A percentile compares a stretch with the other conserved stretches of the same genome.
Evolutionary conservation across 768 basidiomycete species (phyloP).

Genomic region (Rhizopogon vesiculosus): DNA sequence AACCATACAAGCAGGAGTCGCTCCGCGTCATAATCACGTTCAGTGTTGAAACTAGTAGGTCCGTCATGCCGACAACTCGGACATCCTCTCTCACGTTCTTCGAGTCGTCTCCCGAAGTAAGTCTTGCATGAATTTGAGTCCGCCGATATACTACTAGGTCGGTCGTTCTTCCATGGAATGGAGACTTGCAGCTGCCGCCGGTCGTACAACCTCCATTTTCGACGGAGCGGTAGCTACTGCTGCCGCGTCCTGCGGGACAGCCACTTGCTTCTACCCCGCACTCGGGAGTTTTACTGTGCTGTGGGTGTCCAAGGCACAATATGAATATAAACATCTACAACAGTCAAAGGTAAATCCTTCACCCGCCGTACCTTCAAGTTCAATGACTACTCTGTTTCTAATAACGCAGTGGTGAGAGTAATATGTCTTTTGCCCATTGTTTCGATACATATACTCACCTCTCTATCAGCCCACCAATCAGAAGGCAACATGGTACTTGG

Average conservation of each 20-base stretch:
- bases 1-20: not conserved
- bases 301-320: not conserved
- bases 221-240: too few species aligned
- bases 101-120: too few species aligned
- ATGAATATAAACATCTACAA: too few species aligned
- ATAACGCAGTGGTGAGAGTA: slow-evolving; percentile 1
- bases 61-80: too few species aligned
- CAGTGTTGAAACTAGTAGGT: too few species aligned
- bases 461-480: slow-evolving; percentile 43
- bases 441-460: slow-evolving; percentile 39
- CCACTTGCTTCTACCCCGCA: not conserved
- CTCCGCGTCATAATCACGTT: too few species aligned
- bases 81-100: too few species aligned
- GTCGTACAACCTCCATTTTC: too few species aligned
- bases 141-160: too few species aligned
- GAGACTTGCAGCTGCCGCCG: too few species aligned
- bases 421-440: not conserved
- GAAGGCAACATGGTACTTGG: slow-evolving; percentile 81
- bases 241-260: not conserved
- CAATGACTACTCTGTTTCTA: slow-evolving; percentile 61
- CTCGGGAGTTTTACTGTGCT: not conserved
- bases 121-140: too few species aligned
- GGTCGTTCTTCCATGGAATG: too few species aligned
- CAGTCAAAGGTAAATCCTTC: not conserved
- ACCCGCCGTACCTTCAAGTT: slow-evolving; percentile 40